A percentile compares a stretch with the other conserved stretches of the same genome.
Conservation (phyloP, 1,139 yeast genomes). For the Candida buenavistaensis region DNA sequence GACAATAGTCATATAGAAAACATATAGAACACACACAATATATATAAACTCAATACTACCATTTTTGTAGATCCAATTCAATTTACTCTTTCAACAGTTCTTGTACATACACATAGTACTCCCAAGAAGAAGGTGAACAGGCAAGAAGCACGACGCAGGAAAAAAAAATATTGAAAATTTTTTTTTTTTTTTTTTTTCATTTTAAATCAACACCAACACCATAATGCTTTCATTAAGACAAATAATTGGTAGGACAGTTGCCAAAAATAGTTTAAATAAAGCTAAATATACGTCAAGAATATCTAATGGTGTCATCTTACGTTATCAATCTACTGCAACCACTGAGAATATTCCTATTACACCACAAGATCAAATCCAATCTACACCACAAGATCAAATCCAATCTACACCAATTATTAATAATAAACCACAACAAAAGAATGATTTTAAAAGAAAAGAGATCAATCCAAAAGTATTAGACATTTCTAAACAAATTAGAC, state of each 20-base stretch:
- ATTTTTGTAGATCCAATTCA: too few species aligned
- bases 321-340: constrained; percentile 9
- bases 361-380: constrained; percentile 3
- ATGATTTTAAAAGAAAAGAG: background rate
- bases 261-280: constrained; percentile 14
- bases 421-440: background rate
- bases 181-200: constrained; percentile 2
- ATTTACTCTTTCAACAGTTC: too few species aligned
- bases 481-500: constrained; percentile 32
- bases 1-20: too few species aligned
- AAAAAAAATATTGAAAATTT: constrained; percentile 4
- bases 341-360: constrained; percentile 10
- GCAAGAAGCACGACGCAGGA: background rate
- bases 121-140: too few species aligned
- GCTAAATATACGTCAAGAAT: constrained; percentile 8
- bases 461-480: constrained; percentile 31
- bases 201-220: background rate
- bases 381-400: background rate
- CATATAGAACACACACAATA: too few species aligned
- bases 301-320: background rate
- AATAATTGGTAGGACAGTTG: constrained; percentile 18
- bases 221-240: constrained; percentile 24
- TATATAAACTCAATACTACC: too few species aligned
- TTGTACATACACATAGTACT: too few species aligned
- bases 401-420: too few species aligned